phyloP scores from a whole-genome alignment of 345 rosid species.

The Rhodamnia argentea region DNA sequence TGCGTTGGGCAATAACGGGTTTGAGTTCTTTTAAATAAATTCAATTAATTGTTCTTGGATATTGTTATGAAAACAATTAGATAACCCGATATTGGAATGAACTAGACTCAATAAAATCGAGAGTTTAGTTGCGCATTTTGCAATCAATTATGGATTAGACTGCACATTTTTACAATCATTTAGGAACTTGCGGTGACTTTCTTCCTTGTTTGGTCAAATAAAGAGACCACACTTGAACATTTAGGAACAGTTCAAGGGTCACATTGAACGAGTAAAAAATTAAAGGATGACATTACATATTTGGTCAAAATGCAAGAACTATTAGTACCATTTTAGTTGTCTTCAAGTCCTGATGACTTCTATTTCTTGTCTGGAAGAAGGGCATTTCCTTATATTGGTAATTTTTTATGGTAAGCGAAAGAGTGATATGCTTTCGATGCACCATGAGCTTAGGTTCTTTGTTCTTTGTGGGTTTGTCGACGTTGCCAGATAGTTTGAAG shows the following conservation, averaged over 20 bases:
- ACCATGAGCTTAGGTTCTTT: too few relatives aligned
- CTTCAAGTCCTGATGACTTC: too few relatives aligned
- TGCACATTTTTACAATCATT: not conserved
- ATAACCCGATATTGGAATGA: not conserved
- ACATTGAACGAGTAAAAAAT: not conserved
- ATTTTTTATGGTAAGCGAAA: too few relatives aligned
- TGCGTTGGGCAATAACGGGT: not conserved
- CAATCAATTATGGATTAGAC: not conserved
- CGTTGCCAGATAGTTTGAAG: too few relatives aligned
- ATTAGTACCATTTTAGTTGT: too few relatives aligned
- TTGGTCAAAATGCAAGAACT: not conserved
- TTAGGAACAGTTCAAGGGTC: not conserved
- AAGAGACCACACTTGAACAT: not conserved
- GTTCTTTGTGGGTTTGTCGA: too few relatives aligned
- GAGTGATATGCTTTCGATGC: too few relatives aligned
- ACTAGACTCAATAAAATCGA: not conserved
- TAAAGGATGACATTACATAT: not conserved
- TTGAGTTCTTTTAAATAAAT: not conserved
- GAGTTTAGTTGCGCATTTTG: not conserved
- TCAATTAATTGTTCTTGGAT: not conserved
- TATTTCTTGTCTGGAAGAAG: too few relatives aligned
- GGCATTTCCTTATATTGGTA: too few relatives aligned
- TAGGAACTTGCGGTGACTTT: not conserved
- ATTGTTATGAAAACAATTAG: not conserved
- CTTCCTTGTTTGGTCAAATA: not conserved